These are phyloP conservation scores for Termitomyces sp. DNA, from an alignment of 768 basidiomycete species.

Conservation along the genomic window DNA sequence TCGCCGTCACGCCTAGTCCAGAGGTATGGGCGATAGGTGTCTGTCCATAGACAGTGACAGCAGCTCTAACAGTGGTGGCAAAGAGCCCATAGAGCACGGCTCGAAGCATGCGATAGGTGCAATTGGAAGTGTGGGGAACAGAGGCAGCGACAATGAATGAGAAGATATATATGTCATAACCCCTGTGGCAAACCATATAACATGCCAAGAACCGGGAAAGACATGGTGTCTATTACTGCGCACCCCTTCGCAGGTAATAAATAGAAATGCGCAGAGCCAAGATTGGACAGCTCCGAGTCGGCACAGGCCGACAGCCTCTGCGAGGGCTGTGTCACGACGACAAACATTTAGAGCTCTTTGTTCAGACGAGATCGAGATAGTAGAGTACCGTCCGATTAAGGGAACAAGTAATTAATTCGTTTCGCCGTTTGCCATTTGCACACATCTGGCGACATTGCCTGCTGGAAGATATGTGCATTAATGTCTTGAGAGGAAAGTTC, in stretches of 20 bases:
- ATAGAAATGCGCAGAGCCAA: background rate
- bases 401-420: background rate
- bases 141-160: background rate
- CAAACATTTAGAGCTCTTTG: background rate
- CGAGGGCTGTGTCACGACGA: background rate
- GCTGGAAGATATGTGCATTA: background rate
- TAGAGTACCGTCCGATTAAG: background rate
- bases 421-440: background rate
- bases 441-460: background rate
- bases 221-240: background rate
- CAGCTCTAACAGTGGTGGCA: conserved; percentile 5
- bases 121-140: background rate
- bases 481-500: background rate
- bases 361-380: background rate
- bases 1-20: background rate
- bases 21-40: conserved; percentile 19
- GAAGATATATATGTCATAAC: background rate
- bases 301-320: background rate
- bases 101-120: conserved; percentile 5
- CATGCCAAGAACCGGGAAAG: background rate
- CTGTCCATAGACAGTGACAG: conserved; percentile 28
- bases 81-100: conserved; percentile 6
- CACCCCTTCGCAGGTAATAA: background rate
- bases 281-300: background rate
- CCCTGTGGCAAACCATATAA: background rate